Conservation (phyloP, 106 monocot genomes). For the Xerophyta viscosa region DNA sequence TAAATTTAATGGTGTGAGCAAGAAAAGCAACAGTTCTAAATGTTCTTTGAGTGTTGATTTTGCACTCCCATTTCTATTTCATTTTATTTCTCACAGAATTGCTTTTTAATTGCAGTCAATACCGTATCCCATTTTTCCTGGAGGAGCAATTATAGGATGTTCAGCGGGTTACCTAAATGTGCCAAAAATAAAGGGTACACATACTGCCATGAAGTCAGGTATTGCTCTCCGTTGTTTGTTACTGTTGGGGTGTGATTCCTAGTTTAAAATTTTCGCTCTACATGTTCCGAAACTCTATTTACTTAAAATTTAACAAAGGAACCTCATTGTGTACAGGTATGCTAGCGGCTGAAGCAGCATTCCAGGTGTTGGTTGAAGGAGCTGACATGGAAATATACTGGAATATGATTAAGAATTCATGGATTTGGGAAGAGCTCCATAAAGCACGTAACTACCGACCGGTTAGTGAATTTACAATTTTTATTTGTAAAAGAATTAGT, state of each 20-base stretch:
- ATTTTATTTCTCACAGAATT: no score
- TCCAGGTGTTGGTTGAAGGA: conserved; percentile 50
- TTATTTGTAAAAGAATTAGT: not conserved
- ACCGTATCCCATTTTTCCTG: conserved; percentile 91
- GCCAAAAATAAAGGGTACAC: conserved; percentile 98
- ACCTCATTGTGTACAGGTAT: conserved; percentile 48
- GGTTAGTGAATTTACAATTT: conserved; percentile 25
- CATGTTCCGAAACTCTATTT: no score
- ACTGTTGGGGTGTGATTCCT: no score
- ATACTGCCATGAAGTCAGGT: conserved; percentile 99
- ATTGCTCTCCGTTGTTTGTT: not conserved
- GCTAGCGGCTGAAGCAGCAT: conserved; percentile 92
- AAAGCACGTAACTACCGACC: conserved; percentile 89
- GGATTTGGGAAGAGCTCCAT: conserved; percentile 92
- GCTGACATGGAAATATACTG: conserved; percentile 71
- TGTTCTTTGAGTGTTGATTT: no score
- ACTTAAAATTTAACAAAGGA: not conserved
- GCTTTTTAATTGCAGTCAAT: conserved; percentile 62
- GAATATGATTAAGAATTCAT: conserved; percentile 80
- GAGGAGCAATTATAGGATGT: conserved; percentile 96
- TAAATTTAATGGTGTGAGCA: no score
- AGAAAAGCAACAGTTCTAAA: no score
- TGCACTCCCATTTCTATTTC: no score
- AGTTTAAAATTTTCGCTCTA: no score
- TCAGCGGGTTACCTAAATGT: conserved; percentile 97